phyloP scores from a whole-genome alignment of 768 basidiomycete genomes.

The Cystofilobasidium bisporidii region DNA sequence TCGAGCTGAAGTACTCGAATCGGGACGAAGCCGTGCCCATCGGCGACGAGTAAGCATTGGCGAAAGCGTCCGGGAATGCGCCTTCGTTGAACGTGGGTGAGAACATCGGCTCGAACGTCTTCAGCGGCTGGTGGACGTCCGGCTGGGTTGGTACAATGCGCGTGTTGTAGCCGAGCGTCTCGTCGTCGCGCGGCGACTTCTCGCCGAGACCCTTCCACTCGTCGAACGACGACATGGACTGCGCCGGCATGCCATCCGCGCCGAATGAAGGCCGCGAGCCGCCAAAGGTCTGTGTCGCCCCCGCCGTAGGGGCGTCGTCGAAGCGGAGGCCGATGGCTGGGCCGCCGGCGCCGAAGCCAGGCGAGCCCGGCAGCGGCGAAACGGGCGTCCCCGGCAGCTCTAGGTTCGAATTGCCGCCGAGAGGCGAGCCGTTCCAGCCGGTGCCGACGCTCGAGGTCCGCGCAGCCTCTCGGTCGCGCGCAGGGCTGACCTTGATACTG shows the following conservation, averaged over 20 bases:
- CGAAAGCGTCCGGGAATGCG: neutral
- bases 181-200: conserved; percentile 19
- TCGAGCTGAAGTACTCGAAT: neutral
- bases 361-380: neutral
- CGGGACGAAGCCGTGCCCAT: conserved; percentile 1
- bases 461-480: conserved; percentile 2
- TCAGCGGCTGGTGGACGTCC: neutral
- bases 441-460: conserved; percentile 8
- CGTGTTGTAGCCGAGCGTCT: conserved; percentile 4
- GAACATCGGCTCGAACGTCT: conserved; percentile 1
- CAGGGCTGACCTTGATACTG: conserved; percentile 11
- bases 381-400: neutral
- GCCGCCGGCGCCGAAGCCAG: neutral
- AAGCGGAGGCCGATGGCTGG: conserved; percentile 19
- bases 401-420: neutral
- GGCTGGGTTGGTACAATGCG: conserved; percentile 8
- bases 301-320: neutral
- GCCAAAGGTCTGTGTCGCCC: neutral
- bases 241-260: neutral
- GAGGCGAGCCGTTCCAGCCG: conserved; percentile 21
- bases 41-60: conserved; percentile 10
- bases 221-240: neutral
- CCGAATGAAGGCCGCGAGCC: neutral
- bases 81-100: neutral
- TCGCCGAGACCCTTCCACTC: conserved; percentile 1